A percentile compares a stretch with the other conserved stretches of the same genome.
These are phyloP conservation scores for Phyllosticta paracitricarpa DNA, from an alignment of 2,329 filamentous ascomycete genomes.

Conservation along the genomic window DNA sequence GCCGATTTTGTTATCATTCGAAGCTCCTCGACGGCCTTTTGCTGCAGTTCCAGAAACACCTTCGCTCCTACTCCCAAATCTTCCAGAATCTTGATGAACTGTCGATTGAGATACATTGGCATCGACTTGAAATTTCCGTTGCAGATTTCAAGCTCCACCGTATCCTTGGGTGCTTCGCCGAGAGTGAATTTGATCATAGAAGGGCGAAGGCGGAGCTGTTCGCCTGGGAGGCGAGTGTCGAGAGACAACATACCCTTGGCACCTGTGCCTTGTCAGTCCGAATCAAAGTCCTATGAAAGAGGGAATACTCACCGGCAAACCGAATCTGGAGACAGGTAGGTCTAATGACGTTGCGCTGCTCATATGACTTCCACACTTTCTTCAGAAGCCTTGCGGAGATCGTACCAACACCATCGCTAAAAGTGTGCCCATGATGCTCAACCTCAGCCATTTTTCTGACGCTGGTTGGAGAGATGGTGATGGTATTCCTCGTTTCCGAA, in stretches of 20 bases:
- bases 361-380: constrained; percentile 48
- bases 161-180: constrained; percentile 18
- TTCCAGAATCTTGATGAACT: constrained; percentile 78
- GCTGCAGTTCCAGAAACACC: constrained; percentile 58
- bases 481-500: constrained; percentile 59
- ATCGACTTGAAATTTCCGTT: constrained; percentile 58
- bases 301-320: constrained; percentile 42
- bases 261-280: constrained; percentile 27
- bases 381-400: constrained; percentile 53
- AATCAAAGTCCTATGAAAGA: not conserved
- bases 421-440: constrained; percentile 47
- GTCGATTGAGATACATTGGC: constrained; percentile 63
- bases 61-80: constrained; percentile 53
- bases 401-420: constrained; percentile 72
- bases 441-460: constrained; percentile 37
- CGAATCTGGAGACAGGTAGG: constrained; percentile 68
- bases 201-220: constrained; percentile 50
- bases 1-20: constrained; percentile 48
- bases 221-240: constrained; percentile 50
- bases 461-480: constrained; percentile 35
- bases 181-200: constrained; percentile 70
- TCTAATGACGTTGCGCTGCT: constrained; percentile 31
- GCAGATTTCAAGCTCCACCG: constrained; percentile 59
- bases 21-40: constrained; percentile 50
- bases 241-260: constrained; percentile 72